A percentile compares a stretch with the other conserved stretches of the same genome.
These are phyloP conservation scores for Phytopythium vexans DNA, from an alignment of 352 stramenopile genomes.

Conservation along the genomic window DNA sequence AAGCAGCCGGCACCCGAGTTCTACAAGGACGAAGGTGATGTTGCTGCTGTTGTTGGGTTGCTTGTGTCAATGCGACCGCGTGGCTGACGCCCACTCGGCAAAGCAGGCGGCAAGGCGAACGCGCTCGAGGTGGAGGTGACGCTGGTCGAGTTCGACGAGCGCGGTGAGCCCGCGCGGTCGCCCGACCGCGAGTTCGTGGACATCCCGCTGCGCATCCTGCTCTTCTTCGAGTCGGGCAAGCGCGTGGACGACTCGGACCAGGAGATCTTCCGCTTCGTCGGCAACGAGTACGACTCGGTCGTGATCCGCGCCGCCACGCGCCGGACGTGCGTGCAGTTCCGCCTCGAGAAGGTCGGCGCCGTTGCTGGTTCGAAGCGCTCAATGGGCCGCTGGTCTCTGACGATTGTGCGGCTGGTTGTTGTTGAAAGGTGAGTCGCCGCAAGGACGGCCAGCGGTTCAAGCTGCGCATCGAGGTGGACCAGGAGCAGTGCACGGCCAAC, in stretches of 20 bases:
- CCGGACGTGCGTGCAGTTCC: slow-evolving; percentile 74
- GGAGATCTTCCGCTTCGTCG: slow-evolving; percentile 85
- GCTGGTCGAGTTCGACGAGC: slow-evolving; percentile 75
- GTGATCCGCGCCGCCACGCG: slow-evolving; percentile 63
- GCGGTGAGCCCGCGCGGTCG: slow-evolving; percentile 58
- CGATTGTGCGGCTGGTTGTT: neutral
- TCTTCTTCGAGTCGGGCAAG: slow-evolving; percentile 87
- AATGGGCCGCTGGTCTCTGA: neutral
- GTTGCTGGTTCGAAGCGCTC: neutral
- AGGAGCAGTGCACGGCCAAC: slow-evolving; percentile 81
- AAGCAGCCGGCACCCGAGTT: slow-evolving; percentile 85
- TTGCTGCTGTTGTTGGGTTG: neutral
- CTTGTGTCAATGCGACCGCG: neutral
- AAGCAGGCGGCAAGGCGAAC: slow-evolving; percentile 69
- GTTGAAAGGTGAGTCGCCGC: slow-evolving; percentile 54
- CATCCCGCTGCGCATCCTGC: slow-evolving; percentile 72
- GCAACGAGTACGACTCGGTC: slow-evolving; percentile 82
- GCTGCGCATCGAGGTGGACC: slow-evolving; percentile 79
- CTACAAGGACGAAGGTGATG: slow-evolving; percentile 82
- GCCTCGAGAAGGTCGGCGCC: slow-evolving; percentile 62
- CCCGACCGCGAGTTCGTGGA: slow-evolving; percentile 74
- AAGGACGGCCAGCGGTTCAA: slow-evolving; percentile 87
- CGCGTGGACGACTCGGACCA: slow-evolving; percentile 79
- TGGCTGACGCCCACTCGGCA: neutral
- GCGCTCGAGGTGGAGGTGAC: slow-evolving; percentile 76